Base-by-base conservation (phyloP, 768 basidiomycete species). In the Dendrothele bispora region DNA sequence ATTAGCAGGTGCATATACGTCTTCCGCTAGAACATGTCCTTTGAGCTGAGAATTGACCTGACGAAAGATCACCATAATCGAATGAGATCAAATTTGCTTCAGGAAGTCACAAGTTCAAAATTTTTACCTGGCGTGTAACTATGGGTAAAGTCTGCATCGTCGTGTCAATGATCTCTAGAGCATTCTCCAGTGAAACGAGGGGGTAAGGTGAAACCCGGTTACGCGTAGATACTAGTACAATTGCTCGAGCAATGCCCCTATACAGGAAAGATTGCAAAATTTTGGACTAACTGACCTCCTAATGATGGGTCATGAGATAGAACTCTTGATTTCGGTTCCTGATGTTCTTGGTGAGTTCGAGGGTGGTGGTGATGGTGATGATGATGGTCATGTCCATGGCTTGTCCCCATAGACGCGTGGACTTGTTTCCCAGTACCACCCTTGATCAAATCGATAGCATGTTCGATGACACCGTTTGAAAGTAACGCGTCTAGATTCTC, bases 191-290 rank as follows among this genome's bases (percentile, higher is more conserved):
- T 0, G 81, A 71, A 26, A 93, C 74, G 27, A 89, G 67, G 0
- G 84, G 80, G 62, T 86, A 94, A 0, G 89, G 91, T 0, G 91
- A 94, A 26, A 80, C 66, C 27, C 92, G 78, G 53, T 85, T 84
- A 7, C 92, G 82, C 17, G 80, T 68, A 11, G 89, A 77, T 7
- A 79, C 90, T 91, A 58, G 15, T 15, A 37, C n/a, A n/a, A n/a
- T n/a, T n/a, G n/a, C n/a, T n/a, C n/a, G n/a, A n/a, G n/a, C n/a
- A n/a, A n/a, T n/a, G n/a, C n/a, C n/a, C n/a, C n/a, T n/a, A n/a
- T n/a, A n/a, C n/a, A n/a, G n/a, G n/a, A n/a, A n/a, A n/a, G n/a
- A n/a, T n/a, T n/a, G n/a, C n/a, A n/a, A n/a, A n/a, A n/a, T n/a
- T n/a, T n/a, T n/a, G n/a, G n/a, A n/a, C n/a, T n/a, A n/a, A 61